Base-by-base conservation (phyloP, 1,284 basidiomycete species). In the Xerocomus amazonicus region DNA sequence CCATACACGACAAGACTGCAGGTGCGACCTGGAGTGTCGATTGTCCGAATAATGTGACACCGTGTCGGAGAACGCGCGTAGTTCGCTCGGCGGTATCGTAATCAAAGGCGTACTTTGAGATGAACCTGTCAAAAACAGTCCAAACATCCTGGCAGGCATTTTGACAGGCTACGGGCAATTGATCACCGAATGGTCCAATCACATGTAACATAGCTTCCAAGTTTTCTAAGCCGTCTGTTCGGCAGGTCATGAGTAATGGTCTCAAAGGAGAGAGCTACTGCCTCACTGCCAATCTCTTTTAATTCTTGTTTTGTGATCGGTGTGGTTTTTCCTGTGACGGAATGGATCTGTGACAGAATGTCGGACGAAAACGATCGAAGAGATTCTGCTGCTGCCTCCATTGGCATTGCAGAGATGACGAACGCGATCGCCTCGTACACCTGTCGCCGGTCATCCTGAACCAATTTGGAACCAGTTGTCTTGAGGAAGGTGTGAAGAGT, bases 341-440 rank as follows among this genome's bases (percentile, higher is more conserved):
- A 73, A 63, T 92, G 87, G 9, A 95, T 79, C 58, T 86, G 83
- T 14, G 77, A 71, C 45, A 87, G 63, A 58, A 89, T 83, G 59
- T 88, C 88, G 48, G 85, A 75, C 10, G 87, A 81, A 67, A 99
- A 98, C 16, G 86, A 86, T 58, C 85, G 83, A 42, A 99, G 76
- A 0, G 89, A 91, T 55, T 84, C 79, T 2, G 92, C 90, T 10
- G 92, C 91, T 57, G 83, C 82, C 46, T 88, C 84, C 77, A 87
- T 84, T 1, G 89, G 84, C 91, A 98, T 95, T 1, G 86, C 89
- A 28, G 88, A 89, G 52, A 99, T 95, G 50, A 99, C 91, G 68
- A 92, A 87, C 2, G 92, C 94, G 51, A 99, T 93, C 4, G 94
- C 96, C 67, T 97, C 93, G 61, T 94, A 95, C 14, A 99, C 87